Evolutionary conservation across 495 filamentous ascomycete species (phyloP).

Genomic region (Articulospora tetracladia): DNA sequence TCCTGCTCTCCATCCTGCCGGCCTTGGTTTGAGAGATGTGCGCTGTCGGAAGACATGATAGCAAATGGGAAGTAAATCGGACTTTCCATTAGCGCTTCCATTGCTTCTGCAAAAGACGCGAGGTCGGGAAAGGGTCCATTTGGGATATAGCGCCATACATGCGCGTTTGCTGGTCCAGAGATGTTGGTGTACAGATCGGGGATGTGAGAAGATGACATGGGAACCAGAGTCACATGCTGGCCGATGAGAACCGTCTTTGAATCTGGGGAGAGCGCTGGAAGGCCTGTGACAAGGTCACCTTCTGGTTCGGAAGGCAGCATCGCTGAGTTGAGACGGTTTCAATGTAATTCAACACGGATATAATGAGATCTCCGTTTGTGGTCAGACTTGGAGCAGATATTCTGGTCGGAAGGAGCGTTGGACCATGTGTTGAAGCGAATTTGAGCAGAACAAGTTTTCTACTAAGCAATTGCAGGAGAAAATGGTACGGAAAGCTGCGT

Average conservation of each 20-base stretch:
- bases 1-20: slow-evolving; percentile 13
- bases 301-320: slow-evolving; percentile 9
- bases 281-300: slow-evolving; percentile 1
- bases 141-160: slow-evolving; percentile 46
- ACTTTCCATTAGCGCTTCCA: slow-evolving; percentile 27
- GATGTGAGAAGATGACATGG: slow-evolving; percentile 33
- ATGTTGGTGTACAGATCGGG: slow-evolving; percentile 36
- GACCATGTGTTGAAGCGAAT: too few relatives aligned
- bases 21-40: neutral
- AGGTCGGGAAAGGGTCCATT: slow-evolving; percentile 36
- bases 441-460: too few relatives aligned
- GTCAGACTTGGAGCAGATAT: neutral
- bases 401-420: too few relatives aligned
- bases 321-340: neutral
- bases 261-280: slow-evolving; percentile 8
- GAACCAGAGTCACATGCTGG: slow-evolving; percentile 35
- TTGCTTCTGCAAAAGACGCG: slow-evolving; percentile 27
- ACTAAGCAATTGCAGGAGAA: too few relatives aligned
- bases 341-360: neutral
- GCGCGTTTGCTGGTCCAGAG: slow-evolving; percentile 30
- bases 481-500: too few relatives aligned
- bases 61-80: slow-evolving; percentile 39
- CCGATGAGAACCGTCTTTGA: slow-evolving; percentile 28
- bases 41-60: slow-evolving; percentile 30
- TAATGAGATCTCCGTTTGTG: too few relatives aligned